Evolutionary conservation across 768 basidiomycete species (phyloP), one percentile per base, ranked within the genome.

Genomic region (Russula earlei): DNA sequence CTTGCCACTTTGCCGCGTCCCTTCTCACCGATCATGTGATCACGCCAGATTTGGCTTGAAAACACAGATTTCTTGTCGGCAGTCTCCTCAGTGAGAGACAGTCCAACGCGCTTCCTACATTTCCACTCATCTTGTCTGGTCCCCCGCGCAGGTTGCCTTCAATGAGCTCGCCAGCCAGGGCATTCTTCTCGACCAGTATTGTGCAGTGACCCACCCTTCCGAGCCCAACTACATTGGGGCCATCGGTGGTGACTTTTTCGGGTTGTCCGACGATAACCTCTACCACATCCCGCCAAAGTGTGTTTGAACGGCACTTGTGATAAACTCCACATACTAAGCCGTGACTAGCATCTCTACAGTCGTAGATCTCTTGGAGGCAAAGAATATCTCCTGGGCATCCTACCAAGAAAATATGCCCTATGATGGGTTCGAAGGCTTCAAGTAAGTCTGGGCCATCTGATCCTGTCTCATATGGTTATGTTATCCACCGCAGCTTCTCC

Each of bases 341-440:
- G 15, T 20, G 3, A 22, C 25, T 29, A 60, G 61, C 25, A 54
- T 82, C 8, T 79, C 81, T 4, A 80, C 77, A 14, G 61, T 84
- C 41, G 76, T 81, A 24, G 84, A 85, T 60, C 70, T 85, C 17
- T 68, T 85, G 29, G 83, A 84, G 24, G 68, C 71, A 17, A 77
- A 79, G 61, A 71, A 68, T 42, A 72, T 85, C 40, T 77, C 77
- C 6, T 85, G 84, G 83, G 76, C 74, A 0, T 70, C 76, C 15
- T 85, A 84, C 62, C 76, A 82, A 64, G 82, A 84, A 62, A 76
- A 74, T 56, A 71, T 82, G 74, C 79, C 80, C 1, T 65, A 64
- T 0, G 76, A 78, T 54, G 80, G 74, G 6, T 82, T 69, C 49
- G 56, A 61, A 11, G 66, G 65, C 11, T 52, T 53, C 48, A 60